Percentiles rank a stretch among this genome's conserved stretches.
phyloP scores from a whole-genome alignment of 306 rosid species.

The Lithocarpus polystachyus region DNA sequence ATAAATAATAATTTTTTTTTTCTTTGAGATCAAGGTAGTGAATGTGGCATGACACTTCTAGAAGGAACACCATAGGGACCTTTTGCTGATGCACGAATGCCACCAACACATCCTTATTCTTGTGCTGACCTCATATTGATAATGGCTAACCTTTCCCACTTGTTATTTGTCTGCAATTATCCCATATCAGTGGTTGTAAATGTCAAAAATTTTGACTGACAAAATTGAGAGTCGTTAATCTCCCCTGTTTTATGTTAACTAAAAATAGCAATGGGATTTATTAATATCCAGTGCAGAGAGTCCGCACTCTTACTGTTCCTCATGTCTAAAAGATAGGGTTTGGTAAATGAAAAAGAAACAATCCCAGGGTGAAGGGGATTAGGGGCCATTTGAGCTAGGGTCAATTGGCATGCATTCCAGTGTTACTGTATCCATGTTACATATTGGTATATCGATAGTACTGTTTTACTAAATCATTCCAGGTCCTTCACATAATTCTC shows the following conservation, averaged over 20 bases:
- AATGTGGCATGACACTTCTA: not conserved
- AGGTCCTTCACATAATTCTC: not conserved
- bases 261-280: constrained; percentile 1
- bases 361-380: not conserved
- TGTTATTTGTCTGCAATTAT: not conserved
- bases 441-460: not conserved
- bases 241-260: not conserved
- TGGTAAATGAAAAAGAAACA: not conserved
- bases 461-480: not conserved
- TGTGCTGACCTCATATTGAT: not conserved
- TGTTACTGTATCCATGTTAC: constrained; percentile 8
- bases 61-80: not conserved
- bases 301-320: not conserved
- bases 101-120: not conserved
- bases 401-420: not conserved
- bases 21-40: not conserved
- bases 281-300: not conserved
- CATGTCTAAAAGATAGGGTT: not conserved
- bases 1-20: not conserved
- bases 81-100: not conserved
- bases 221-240: not conserved
- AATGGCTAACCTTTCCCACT: not conserved
- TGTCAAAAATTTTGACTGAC: not conserved
- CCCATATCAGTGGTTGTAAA: not conserved
- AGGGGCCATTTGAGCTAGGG: too few relatives aligned